A percentile compares a stretch with the other conserved stretches of the same genome.
Evolutionary conservation across 495 filamentous ascomycete genomes (phyloP).

Genomic region (Hyaloscypha bicolor): DNA sequence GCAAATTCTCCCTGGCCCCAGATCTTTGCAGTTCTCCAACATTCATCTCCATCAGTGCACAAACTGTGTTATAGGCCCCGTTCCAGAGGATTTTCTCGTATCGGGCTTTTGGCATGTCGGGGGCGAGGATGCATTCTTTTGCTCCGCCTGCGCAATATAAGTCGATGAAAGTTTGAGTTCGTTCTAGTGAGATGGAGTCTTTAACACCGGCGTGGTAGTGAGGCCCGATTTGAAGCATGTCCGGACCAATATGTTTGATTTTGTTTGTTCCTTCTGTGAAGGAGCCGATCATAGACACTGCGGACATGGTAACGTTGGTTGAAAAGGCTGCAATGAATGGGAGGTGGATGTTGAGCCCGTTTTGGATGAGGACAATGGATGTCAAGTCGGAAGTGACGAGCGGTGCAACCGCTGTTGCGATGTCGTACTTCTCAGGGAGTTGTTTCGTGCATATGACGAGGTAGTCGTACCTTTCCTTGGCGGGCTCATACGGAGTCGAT

Average conservation of each 20-base stretch:
- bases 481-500: slow-evolving; percentile 1
- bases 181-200: neutral
- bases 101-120: slow-evolving; percentile 40
- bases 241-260: slow-evolving; percentile 45
- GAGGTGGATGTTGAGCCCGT: slow-evolving; percentile 62
- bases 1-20: neutral
- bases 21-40: slow-evolving; percentile 33
- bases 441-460: slow-evolving; percentile 53
- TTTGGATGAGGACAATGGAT: slow-evolving; percentile 59
- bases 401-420: slow-evolving; percentile 43
- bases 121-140: slow-evolving; percentile 30
- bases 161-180: slow-evolving; percentile 33
- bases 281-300: slow-evolving; percentile 50
- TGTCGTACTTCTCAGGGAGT: slow-evolving; percentile 40
- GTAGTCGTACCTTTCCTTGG: slow-evolving; percentile 40
- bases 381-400: slow-evolving; percentile 48
- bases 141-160: slow-evolving; percentile 41
- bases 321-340: slow-evolving; percentile 52
- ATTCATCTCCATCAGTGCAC: slow-evolving; percentile 49
- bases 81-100: slow-evolving; percentile 55
- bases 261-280: slow-evolving; percentile 34
- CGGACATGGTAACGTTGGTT: slow-evolving; percentile 49
- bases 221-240: slow-evolving; percentile 43
- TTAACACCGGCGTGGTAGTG: slow-evolving; percentile 38
- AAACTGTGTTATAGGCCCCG: slow-evolving; percentile 46